Base-by-base conservation (phyloP, 768 basidiomycete species). In the Termitomyces sp. region DNA sequence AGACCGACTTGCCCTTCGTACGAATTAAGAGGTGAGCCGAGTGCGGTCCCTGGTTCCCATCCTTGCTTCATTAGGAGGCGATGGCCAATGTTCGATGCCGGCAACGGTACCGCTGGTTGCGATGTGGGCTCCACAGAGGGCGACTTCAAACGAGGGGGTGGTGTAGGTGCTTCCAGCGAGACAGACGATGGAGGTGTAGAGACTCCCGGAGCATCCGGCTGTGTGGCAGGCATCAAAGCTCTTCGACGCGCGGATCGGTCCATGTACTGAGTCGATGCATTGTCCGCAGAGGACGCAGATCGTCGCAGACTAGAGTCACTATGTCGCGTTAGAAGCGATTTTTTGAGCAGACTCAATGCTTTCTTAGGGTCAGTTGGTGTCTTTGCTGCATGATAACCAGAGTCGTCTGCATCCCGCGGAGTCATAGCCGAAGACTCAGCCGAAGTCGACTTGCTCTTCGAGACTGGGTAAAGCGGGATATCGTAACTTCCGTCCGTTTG, bases 191-290 rank as follows among this genome's bases (percentile, higher is more conserved):
- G 36, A 42, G 46, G 48, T n/a, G 62, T 54, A 4, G 71, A 64
- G 13, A 80, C 70, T 37, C 84, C 84, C 22, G 84, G 82, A 26
- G 80, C 74, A 60, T 82, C 83, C n/a, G 76, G 69, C 24, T 75
- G 73, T 18, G 83, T 78, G 22, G 76, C 63, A 16, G 84, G 77
- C 62, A 81, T 74, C 49, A 89, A 70, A 18, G 83, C 79, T 34
- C 89, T 81, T 54, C 89, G 81, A 34, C 82, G 83, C 34, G 87
- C 87, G 51, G 88, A 88, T 53, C 89, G 83, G 67, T 90, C 88
- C 22, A 84, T 67, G 66, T 90, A 89, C 41, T 68, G 65, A 26
- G 55, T 48, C 37, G 56, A 22, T 29, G 51, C 54, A 28, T 64
- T 60, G 8, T 60, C 64, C 13, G 55, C 6, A 22, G 65, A 63